These are phyloP conservation scores for Sclerotinia glacialis DNA, from an alignment of 2,329 filamentous ascomycete genomes.

Conservation along the genomic window DNA sequence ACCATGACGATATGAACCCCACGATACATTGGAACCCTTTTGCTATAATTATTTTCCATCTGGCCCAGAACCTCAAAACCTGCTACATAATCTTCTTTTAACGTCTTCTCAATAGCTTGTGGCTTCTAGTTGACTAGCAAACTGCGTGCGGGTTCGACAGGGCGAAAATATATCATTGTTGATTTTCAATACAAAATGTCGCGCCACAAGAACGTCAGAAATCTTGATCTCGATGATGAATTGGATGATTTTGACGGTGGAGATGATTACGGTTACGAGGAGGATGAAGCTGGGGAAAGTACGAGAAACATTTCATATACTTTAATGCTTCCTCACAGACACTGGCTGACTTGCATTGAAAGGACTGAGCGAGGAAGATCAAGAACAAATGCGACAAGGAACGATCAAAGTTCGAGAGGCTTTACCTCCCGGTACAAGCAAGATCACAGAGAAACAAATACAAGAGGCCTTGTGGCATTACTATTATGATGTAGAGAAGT, in stretches of 20 bases:
- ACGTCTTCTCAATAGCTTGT: background rate
- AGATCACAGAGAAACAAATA: slow-evolving; percentile 67
- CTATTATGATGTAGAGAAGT: slow-evolving; percentile 88
- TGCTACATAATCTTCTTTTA: background rate
- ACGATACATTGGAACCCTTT: background rate
- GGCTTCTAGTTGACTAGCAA: background rate
- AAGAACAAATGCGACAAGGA: slow-evolving; percentile 60
- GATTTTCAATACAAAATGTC: slow-evolving; percentile 39
- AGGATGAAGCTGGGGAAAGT: slow-evolving; percentile 42
- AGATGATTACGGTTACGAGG: slow-evolving; percentile 42
- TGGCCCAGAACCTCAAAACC: background rate
- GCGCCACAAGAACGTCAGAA: slow-evolving; percentile 42
- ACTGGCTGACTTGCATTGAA: slow-evolving; percentile 17
- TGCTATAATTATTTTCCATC: slow-evolving; percentile 4
- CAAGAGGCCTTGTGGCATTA: slow-evolving; percentile 93
- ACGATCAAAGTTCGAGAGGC: slow-evolving; percentile 64
- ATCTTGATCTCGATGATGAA: slow-evolving; percentile 46
- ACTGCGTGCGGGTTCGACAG: background rate
- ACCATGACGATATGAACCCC: slow-evolving; percentile 3
- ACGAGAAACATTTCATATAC: background rate
- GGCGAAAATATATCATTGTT: background rate
- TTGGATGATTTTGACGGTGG: slow-evolving; percentile 51
- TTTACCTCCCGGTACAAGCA: slow-evolving; percentile 55
- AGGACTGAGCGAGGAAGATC: slow-evolving; percentile 40
- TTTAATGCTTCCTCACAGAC: background rate